These are phyloP conservation scores for Microcera coccophila DNA, from an alignment of 2,329 filamentous ascomycete genomes.

Conservation along the genomic window DNA sequence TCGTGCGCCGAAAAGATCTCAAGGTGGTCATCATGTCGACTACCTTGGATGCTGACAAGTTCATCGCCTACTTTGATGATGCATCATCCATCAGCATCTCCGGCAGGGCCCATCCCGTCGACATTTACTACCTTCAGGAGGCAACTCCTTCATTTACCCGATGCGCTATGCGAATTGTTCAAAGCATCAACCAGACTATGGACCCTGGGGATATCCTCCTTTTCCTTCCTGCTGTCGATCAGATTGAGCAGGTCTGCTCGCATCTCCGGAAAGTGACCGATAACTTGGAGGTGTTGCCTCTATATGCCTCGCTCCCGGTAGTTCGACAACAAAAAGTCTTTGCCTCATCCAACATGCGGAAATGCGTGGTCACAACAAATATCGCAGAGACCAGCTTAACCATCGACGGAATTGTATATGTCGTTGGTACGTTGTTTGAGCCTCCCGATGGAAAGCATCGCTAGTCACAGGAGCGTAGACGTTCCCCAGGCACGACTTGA, in stretches of 20 bases:
- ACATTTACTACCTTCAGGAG: background rate
- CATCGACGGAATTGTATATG: too few species aligned
- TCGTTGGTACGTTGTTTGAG: too few species aligned
- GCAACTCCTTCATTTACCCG: background rate
- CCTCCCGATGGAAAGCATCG: background rate
- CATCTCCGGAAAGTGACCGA: background rate
- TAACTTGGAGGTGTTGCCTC: constrained; percentile 7
- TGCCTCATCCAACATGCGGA: background rate
- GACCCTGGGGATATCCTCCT: constrained; percentile 9
- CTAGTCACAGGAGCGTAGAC: too few species aligned
- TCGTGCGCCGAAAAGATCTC: background rate
- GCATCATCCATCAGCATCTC: too few species aligned
- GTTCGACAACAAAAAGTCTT: background rate
- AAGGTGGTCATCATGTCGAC: constrained; percentile 15
- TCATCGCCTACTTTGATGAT: constrained; percentile 12
- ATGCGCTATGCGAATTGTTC: background rate
- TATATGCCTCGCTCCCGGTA: constrained; percentile 3
- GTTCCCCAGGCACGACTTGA: too few species aligned
- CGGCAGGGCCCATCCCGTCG: background rate
- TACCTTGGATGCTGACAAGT: constrained; percentile 7
- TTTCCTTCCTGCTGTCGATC: constrained; percentile 8
- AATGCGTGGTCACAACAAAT: background rate
- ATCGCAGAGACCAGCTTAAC: too few species aligned
- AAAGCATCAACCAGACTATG: constrained; percentile 7
- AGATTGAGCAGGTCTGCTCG: constrained; percentile 5